phyloP scores from a whole-genome alignment of 2,329 filamentous ascomycete genomes.

The Pyrenochaeta sp. region DNA sequence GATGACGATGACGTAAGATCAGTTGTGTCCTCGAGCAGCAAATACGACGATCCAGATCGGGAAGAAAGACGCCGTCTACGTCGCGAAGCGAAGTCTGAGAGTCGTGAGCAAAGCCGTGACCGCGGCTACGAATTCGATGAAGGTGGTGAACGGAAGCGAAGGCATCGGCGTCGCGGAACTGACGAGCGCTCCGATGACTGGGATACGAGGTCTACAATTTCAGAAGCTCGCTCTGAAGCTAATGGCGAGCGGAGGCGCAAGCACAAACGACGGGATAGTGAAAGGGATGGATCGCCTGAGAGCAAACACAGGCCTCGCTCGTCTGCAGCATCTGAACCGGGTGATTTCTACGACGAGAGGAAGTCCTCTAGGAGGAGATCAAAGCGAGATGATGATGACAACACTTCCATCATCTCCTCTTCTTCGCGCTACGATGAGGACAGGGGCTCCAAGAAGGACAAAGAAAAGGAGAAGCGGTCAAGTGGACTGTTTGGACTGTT shows the following conservation, averaged over 20 bases:
- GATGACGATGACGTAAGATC: constrained; percentile 35
- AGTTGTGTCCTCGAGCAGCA: constrained; percentile 34
- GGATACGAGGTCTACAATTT: constrained; percentile 51
- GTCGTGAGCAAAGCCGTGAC: constrained; percentile 48
- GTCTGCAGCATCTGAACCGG: constrained; percentile 52
- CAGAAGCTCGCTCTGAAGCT: constrained; percentile 47
- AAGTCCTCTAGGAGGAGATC: constrained; percentile 52
- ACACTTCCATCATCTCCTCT: constrained; percentile 51
- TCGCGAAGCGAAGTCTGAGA: constrained; percentile 29
- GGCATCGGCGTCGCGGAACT: constrained; percentile 46
- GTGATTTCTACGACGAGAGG: constrained; percentile 50
- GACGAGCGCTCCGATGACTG: constrained; percentile 50
- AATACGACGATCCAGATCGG: constrained; percentile 40
- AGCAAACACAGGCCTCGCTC: constrained; percentile 36
- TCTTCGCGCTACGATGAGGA: constrained; percentile 53
- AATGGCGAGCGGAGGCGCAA: constrained; percentile 46
- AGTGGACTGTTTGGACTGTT: constrained; percentile 58
- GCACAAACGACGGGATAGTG: constrained; percentile 43
- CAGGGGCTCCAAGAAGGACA: constrained; percentile 40
- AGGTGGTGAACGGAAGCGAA: constrained; percentile 39
- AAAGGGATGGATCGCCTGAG: constrained; percentile 43
- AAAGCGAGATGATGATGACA: constrained; percentile 55
- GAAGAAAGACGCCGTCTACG: constrained; percentile 40
- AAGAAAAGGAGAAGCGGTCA: constrained; percentile 55
- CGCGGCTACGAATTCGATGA: constrained; percentile 43